Evolutionary conservation across 1,284 basidiomycete genomes (phyloP).

Genomic region (Coniferiporia weirii): DNA sequence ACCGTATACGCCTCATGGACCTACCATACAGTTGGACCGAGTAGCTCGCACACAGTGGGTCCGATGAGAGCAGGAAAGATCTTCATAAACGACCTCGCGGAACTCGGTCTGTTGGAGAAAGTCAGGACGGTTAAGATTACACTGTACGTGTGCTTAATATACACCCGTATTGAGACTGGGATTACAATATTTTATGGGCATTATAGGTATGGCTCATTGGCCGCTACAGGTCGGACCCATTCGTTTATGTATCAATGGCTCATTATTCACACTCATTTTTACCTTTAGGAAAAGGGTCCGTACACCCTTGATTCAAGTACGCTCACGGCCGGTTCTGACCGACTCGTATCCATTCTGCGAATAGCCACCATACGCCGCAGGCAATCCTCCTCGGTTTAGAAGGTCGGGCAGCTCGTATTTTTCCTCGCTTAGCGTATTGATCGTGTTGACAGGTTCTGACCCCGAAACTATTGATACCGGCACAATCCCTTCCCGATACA

Average conservation of each 20-base stretch:
- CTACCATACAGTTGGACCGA: constrained; percentile 42
- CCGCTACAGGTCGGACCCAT: constrained; percentile 58
- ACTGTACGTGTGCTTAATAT: constrained; percentile 34
- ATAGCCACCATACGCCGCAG: constrained; percentile 90
- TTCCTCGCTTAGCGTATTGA: constrained; percentile 17
- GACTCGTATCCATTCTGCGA: constrained; percentile 4
- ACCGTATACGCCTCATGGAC: constrained; percentile 4
- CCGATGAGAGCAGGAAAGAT: constrained; percentile 92
- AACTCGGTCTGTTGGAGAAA: constrained; percentile 68
- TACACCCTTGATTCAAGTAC: constrained; percentile 8
- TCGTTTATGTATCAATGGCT: neutral
- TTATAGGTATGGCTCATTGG: constrained; percentile 67
- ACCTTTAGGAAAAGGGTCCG: constrained; percentile 72
- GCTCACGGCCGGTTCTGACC: neutral
- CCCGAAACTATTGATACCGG: constrained; percentile 85
- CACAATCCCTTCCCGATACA: constrained; percentile 70
- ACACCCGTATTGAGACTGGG: neutral
- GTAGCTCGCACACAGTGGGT: constrained; percentile 73
- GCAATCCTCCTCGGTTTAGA: constrained; percentile 89
- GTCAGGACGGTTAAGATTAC: constrained; percentile 81
- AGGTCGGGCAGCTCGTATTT: constrained; percentile 36
- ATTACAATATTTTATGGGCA: too few relatives aligned
- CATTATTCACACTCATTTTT: neutral
- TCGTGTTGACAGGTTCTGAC: constrained; percentile 52
- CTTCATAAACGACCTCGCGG: constrained; percentile 74